Conservation (phyloP, 805 yeast genomes). For the Zygoascus biomembranicola region DNA sequence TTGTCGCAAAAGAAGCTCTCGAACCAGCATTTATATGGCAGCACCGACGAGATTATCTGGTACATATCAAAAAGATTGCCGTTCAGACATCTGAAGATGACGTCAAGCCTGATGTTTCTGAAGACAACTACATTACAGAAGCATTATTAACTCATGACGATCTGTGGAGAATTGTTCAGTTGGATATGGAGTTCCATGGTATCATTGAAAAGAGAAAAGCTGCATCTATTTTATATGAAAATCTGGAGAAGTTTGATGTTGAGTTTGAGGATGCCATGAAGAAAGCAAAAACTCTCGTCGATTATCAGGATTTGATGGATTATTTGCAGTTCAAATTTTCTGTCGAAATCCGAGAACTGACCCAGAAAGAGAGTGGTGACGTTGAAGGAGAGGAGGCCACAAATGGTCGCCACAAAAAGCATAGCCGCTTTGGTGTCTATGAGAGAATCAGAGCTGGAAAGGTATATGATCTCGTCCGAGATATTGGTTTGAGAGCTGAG, state of each 20-base stretch:
- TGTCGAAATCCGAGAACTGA: conserved; percentile 43
- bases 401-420: conserved; percentile 21
- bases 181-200: conserved; percentile 85
- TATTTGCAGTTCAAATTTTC: conserved; percentile 69
- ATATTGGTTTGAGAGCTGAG: conserved; percentile 70
- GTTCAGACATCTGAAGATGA: conserved; percentile 6
- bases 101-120: conserved; percentile 1
- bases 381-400: conserved; percentile 7
- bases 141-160: conserved; percentile 57
- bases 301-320: conserved; percentile 80
- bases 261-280: conserved; percentile 48
- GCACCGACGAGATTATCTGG: conserved; percentile 83
- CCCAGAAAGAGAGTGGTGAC: conserved; percentile 9
- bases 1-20: conserved; percentile 67
- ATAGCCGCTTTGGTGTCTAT: conserved; percentile 30
- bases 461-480: conserved; percentile 55
- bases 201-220: conserved; percentile 63
- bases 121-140: conserved; percentile 25
- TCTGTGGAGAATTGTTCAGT: conserved; percentile 80
- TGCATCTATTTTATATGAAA: conserved; percentile 38
- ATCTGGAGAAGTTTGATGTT: conserved; percentile 50
- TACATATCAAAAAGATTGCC: conserved; percentile 41
- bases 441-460: conserved; percentile 51
- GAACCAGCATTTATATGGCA: conserved; percentile 96
- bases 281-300: conserved; percentile 57